Base-by-base conservation (phyloP, 768 basidiomycete species). In the Peribolospora baueri region DNA sequence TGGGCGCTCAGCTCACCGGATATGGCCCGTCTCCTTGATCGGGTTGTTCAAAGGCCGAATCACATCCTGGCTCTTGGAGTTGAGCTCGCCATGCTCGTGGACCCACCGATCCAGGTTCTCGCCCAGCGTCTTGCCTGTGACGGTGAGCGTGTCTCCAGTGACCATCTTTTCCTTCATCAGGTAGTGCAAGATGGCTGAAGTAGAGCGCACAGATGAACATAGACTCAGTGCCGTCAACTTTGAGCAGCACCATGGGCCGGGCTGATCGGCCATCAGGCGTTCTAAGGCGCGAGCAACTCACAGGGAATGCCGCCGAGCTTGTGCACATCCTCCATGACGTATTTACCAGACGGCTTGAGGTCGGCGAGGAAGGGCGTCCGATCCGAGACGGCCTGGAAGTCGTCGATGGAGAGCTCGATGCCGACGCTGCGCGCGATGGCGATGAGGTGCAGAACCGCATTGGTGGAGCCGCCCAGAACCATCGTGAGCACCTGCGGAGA, bases 321-420 rank as follows among this genome's bases (percentile, higher is more conserved):
- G 75, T 84, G 79, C 7, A 98, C 78, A 64, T 97, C 84, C 69
- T 90, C 88, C 87, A 97, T 93, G 62, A 97, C 85, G 73, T 95
- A 97, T 69, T 88, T 88, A 43, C 93, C 93, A 59, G 84, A 87
- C 1, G 93, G 93, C 66, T 90, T 93, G 60, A 98, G 76, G 68
- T 98, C 84, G 36, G 91, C 90, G 59, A 97, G 73, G 76, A 95
- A 91, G 7, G 93, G 93, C 1, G 75, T 78, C 49, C 82, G 78
- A 67, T 98, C 90, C 5, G 88, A 91, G 53, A 97, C 85, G 54
- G 67, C 71, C 68, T 93, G 88, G 75, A 97, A 85, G 67, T 97
- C 93, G 62, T 91, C 87, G 52, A 97, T 72, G 42, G 75, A 76
- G 56, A 98, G 75, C 48, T 76, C 75, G 70, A 98, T 80, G 37